Conservation (phyloP, 371 early-diverging fungal species). For the Mucor irregularis region DNA sequence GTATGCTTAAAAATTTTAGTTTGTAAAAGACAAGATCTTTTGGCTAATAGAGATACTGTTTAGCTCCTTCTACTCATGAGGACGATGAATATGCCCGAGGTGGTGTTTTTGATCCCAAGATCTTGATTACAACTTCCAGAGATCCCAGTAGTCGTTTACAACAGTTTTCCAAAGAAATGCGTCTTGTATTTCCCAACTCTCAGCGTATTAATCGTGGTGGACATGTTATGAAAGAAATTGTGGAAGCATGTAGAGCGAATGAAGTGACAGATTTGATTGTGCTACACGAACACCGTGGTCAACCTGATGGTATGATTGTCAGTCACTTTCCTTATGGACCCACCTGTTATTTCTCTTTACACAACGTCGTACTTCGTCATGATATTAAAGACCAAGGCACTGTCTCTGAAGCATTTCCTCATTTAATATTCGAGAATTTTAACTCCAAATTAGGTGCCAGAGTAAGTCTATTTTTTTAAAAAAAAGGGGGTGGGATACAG, state of each 20-base stretch:
- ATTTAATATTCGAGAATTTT: conserved; percentile 95
- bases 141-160: conserved; percentile 94
- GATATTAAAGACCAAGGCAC: conserved; percentile 96
- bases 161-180: conserved; percentile 98
- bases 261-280: conserved; percentile 97
- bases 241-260: conserved; percentile 92
- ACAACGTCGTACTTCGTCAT: conserved; percentile 96
- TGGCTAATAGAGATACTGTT: background rate
- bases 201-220: conserved; percentile 98
- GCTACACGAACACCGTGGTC: conserved; percentile 96
- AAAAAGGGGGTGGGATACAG: background rate
- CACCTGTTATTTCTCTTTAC: conserved; percentile 96
- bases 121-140: conserved; percentile 97
- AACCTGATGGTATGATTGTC: conserved; percentile 96
- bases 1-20: conserved; percentile 45
- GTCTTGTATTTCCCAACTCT: conserved; percentile 95
- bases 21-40: background rate
- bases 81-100: conserved; percentile 98
- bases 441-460: conserved; percentile 84
- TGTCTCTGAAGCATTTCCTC: conserved; percentile 94
- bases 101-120: conserved; percentile 93
- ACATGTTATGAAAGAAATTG: conserved; percentile 94
- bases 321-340: conserved; percentile 99
- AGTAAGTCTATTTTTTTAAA: conserved; percentile 61
- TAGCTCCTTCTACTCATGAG: conserved; percentile 78